phyloP scores from a whole-genome alignment of 164 flowering plant genomes.

The Vitis labrusca region DNA sequence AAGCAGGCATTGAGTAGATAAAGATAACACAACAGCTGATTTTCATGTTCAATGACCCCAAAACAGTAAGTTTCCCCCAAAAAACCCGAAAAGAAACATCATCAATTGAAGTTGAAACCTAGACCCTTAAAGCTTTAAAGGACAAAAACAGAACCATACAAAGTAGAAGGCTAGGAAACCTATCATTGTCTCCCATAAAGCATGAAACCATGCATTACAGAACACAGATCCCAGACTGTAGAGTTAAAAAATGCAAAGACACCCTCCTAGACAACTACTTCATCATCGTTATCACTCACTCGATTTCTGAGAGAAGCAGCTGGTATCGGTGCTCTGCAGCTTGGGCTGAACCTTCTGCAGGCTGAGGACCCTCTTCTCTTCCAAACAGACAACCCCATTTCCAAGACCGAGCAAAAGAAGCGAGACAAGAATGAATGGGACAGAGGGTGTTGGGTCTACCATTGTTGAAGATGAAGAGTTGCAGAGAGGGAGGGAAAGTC shows the following conservation, averaged over 20 bases:
- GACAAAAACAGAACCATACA: neutral
- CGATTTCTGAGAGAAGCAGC: constrained; percentile 54
- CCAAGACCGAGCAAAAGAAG: constrained; percentile 14
- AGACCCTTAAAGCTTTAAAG: neutral
- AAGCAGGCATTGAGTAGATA: neutral
- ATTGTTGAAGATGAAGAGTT: constrained; percentile 23
- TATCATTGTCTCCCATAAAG: constrained; percentile 4
- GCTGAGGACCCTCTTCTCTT: constrained; percentile 38
- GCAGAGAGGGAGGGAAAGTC: neutral
- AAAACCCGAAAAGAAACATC: neutral
- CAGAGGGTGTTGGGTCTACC: constrained; percentile 22
- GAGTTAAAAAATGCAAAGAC: constrained; percentile 2
- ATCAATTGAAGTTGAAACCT: neutral
- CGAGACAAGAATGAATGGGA: constrained; percentile 16
- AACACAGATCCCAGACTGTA: constrained; percentile 15
- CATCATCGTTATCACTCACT: constrained; percentile 38
- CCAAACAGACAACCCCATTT: constrained; percentile 22
- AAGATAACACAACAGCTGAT: neutral
- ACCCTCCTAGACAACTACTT: too few species aligned
- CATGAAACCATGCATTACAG: neutral
- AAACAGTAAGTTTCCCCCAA: neutral
- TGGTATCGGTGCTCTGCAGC: constrained; percentile 16
- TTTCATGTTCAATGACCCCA: too few species aligned
- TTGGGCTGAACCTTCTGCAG: constrained; percentile 36
- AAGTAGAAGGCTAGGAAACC: neutral